Evolutionary conservation across 306 rosid genomes (phyloP).

Genomic region (Fagus sylvatica): DNA sequence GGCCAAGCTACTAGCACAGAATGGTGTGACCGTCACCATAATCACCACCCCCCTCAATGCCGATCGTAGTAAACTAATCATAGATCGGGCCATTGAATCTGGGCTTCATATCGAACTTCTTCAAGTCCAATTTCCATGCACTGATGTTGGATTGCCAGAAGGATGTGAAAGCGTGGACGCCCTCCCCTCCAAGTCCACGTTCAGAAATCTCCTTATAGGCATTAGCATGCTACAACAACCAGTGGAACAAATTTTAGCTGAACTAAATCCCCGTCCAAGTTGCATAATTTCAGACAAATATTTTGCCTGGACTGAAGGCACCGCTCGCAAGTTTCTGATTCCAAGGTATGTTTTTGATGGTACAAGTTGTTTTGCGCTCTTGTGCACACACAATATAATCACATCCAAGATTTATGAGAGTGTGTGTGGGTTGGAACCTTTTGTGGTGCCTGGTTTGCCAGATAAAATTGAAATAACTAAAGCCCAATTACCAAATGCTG

Average conservation of each 20-base stretch:
- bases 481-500: conserved; percentile 12
- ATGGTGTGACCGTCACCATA: conserved; percentile 14
- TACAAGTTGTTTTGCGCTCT: conserved; percentile 21
- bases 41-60: conserved; percentile 23
- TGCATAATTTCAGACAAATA: conserved; percentile 29
- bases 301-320: conserved; percentile 23
- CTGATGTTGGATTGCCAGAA: conserved; percentile 24
- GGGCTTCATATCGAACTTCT: conserved; percentile 6
- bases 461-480: conserved; percentile 24
- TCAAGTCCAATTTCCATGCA: conserved; percentile 5
- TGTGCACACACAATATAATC: conserved; percentile 18
- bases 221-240: conserved; percentile 2
- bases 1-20: conserved; percentile 28
- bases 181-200: background rate
- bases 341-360: conserved; percentile 32
- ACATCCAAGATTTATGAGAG: conserved; percentile 3
- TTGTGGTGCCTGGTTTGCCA: conserved; percentile 34
- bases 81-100: background rate
- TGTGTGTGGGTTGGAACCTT: conserved; percentile 1
- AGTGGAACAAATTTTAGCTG: conserved; percentile 19
- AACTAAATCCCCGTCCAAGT: conserved; percentile 3
- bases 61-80: background rate
- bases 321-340: conserved; percentile 7
- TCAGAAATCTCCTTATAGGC: background rate
- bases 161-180: conserved; percentile 27